Percentiles rank a stretch among this genome's conserved stretches.
These are phyloP conservation scores for Aspergillus carbonarius DNA, from an alignment of 2,329 filamentous ascomycete species.

Conservation along the genomic window DNA sequence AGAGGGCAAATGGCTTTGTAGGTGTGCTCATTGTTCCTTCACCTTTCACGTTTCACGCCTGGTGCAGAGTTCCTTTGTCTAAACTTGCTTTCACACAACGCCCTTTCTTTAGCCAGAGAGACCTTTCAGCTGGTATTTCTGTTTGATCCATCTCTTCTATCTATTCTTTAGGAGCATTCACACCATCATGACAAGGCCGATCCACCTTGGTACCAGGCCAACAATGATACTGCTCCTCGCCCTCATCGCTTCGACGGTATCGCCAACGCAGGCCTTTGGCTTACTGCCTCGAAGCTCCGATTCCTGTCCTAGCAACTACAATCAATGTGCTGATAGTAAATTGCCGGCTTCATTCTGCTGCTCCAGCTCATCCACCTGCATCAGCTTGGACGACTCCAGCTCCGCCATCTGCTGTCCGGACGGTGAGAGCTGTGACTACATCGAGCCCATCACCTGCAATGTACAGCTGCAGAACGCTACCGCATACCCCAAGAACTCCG, in stretches of 20 bases:
- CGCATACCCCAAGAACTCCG: constrained; percentile 33
- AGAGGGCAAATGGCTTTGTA: background rate
- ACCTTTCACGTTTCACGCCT: background rate
- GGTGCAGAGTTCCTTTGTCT: constrained; percentile 1
- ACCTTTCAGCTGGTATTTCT: background rate
- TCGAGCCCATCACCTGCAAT: constrained; percentile 46
- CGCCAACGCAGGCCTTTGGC: constrained; percentile 20
- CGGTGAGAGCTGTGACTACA: constrained; percentile 41
- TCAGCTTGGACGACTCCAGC: constrained; percentile 42
- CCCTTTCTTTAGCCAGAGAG: background rate
- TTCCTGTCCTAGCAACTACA: constrained; percentile 35
- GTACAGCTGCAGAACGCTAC: constrained; percentile 43
- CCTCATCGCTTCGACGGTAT: constrained; percentile 22
- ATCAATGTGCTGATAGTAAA: constrained; percentile 36
- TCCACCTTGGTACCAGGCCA: background rate
- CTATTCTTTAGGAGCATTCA: background rate
- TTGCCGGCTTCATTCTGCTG: constrained; percentile 48
- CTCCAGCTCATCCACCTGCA: constrained; percentile 39
- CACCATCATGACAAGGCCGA: constrained; percentile 19
- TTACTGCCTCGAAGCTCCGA: constrained; percentile 25
- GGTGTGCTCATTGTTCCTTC: background rate
- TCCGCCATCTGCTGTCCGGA: constrained; percentile 50
- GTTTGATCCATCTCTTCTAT: background rate
- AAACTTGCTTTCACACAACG: background rate
- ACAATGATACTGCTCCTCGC: constrained; percentile 25